phyloP scores from a whole-genome alignment of 768 basidiomycete genomes.

The Boletus speciosus region DNA sequence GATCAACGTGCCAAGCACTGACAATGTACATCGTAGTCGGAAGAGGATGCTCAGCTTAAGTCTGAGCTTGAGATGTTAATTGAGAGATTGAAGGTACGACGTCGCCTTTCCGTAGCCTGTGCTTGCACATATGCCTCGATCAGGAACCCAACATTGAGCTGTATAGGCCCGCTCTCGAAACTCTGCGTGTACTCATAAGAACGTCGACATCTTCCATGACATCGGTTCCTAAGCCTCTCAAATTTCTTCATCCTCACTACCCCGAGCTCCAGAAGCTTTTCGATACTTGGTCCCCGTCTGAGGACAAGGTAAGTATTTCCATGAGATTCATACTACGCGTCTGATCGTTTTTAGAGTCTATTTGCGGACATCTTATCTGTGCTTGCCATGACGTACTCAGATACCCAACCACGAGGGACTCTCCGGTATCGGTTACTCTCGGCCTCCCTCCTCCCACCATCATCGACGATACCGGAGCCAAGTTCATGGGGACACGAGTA shows the following conservation, averaged over 20 bases:
- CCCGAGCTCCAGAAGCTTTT: constrained; percentile 81
- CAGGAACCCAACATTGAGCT: constrained; percentile 87
- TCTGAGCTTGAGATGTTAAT: constrained; percentile 96
- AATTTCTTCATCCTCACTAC: constrained; percentile 95
- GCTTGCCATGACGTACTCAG: constrained; percentile 99
- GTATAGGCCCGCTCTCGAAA: constrained; percentile 89
- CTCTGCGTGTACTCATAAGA: constrained; percentile 86
- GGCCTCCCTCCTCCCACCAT: constrained; percentile 59
- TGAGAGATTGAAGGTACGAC: constrained; percentile 80
- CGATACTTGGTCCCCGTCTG: constrained; percentile 74
- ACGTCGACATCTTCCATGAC: constrained; percentile 99
- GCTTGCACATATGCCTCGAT: constrained; percentile 17
- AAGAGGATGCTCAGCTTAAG: constrained; percentile 92
- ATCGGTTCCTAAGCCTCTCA: constrained; percentile 96
- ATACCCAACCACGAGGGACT: constrained; percentile 94
- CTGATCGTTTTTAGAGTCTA: constrained; percentile 56
- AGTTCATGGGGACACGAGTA: constrained; percentile 99
- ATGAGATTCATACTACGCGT: neutral
- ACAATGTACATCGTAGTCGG: constrained; percentile 53
- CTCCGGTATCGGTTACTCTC: constrained; percentile 89
- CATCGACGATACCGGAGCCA: constrained; percentile 75
- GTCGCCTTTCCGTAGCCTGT: neutral
- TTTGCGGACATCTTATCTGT: constrained; percentile 98
- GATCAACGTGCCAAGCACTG: constrained; percentile 9
- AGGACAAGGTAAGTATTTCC: constrained; percentile 51